Evolutionary conservation across 2,329 filamentous ascomycete species (phyloP), one percentile per base, ranked within the genome.

Genomic region (Fusarium fujikuroi): DNA sequence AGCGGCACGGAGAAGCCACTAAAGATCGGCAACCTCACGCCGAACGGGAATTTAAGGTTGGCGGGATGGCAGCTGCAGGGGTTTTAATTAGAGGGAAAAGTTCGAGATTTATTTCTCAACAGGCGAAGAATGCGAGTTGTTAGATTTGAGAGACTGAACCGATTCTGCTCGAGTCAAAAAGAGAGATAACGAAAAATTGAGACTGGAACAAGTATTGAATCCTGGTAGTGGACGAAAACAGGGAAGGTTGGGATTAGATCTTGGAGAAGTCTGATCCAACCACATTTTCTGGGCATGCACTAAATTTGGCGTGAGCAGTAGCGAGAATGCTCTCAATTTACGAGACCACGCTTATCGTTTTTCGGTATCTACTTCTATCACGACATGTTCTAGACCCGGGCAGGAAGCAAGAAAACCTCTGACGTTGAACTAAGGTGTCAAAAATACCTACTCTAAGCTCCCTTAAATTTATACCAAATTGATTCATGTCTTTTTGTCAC

Each of bases 1-100:
- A 74, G 72, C 49, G 56, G 36, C 42, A 32, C 23, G 58, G 34
- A 72, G 34, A 63, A 73, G 56, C 61, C 66, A 67, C 68, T 44
- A 61, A 59, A 61, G 72, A 75, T 74, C 72, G 63, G 53, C 66
- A 61, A 47, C 70, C 39, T 70, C 50, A 44, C 34, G 47, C 62
- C 32, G 21, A 43, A 25, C 54, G 40, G 63, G 34, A 69, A 65
- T 69, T 74, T 74, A 74, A 74, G 72, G 68, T 74, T 74, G 72
- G 49, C 52, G 63, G 54, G 70, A 49, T 69, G 70, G 66, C 70
- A 74, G 58, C 58, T 74, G 72, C 72, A 74, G 69, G 72, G 68
- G 64, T 46, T 58, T 42, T 62, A 58, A 58, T 69, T 66, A 66
- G 69, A 59, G 32, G 15, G 30, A 16, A 49, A 46, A 57, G 62